Evolutionary conservation across 2,329 filamentous ascomycete genomes (phyloP).

Genomic region (Clonostachys chloroleuca): DNA sequence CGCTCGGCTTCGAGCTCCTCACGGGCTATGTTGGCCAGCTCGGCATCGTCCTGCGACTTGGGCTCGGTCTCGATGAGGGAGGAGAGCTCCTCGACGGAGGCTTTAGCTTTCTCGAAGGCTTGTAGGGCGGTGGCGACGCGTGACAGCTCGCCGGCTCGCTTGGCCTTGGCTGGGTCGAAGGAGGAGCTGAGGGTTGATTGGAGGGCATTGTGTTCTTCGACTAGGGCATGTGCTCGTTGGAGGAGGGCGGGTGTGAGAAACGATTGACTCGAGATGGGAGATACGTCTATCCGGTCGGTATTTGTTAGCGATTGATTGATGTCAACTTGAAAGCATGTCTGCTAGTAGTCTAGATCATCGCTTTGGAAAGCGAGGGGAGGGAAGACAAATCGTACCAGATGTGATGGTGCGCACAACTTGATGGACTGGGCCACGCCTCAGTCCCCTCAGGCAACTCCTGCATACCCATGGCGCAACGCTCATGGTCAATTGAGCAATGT

Average conservation of each 20-base stretch:
- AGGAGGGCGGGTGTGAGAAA: conserved; percentile 51
- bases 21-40: conserved; percentile 73
- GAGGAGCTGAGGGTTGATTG: conserved; percentile 40
- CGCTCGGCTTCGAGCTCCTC: conserved; percentile 74
- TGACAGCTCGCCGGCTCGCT: conserved; percentile 57
- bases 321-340: neutral
- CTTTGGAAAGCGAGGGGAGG: neutral
- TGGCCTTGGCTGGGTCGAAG: conserved; percentile 55
- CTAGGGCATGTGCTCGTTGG: conserved; percentile 52
- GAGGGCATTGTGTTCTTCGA: conserved; percentile 54
- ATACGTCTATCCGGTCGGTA: conserved; percentile 4
- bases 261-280: conserved; percentile 12
- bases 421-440: conserved; percentile 12
- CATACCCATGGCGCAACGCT: conserved; percentile 27
- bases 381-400: neutral
- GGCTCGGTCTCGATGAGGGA: conserved; percentile 28
- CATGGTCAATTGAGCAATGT: conserved; percentile 13
- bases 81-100: conserved; percentile 48
- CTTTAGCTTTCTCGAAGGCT: conserved; percentile 51
- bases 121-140: conserved; percentile 51
- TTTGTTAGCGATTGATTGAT: conserved; percentile 2
- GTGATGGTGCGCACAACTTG: conserved; percentile 21
- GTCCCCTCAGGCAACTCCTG: conserved; percentile 23
- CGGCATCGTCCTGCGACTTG: conserved; percentile 41
- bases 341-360: neutral